These are phyloP conservation scores for Penicillium coprophilum DNA, from an alignment of 495 filamentous ascomycete species.

Conservation along the genomic window DNA sequence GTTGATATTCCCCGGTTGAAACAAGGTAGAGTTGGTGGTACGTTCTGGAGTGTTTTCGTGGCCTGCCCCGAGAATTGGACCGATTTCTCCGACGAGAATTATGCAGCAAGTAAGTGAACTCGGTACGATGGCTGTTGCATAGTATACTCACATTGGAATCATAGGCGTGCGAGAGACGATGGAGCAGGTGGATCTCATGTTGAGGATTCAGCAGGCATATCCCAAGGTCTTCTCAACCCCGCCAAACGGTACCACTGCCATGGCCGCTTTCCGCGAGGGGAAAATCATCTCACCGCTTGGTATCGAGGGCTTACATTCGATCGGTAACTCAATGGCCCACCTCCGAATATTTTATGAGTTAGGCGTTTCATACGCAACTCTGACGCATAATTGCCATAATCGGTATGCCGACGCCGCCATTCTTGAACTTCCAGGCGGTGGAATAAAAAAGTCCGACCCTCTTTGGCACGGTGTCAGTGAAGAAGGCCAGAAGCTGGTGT, in stretches of 20 bases:
- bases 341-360: slow-evolving; percentile 71
- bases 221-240: slow-evolving; percentile 64
- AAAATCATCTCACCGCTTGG: slow-evolving; percentile 70
- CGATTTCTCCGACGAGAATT: slow-evolving; percentile 73
- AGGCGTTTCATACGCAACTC: slow-evolving; percentile 87
- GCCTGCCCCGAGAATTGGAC: slow-evolving; percentile 69
- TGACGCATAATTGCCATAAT: slow-evolving; percentile 96
- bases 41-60: slow-evolving; percentile 90
- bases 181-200: slow-evolving; percentile 80
- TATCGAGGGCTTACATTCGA: slow-evolving; percentile 93
- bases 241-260: slow-evolving; percentile 56
- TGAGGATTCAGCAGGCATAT: slow-evolving; percentile 65
- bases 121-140: not conserved
- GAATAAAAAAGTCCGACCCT: slow-evolving; percentile 47
- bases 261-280: slow-evolving; percentile 57
- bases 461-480: slow-evolving; percentile 64
- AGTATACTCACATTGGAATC: not conserved
- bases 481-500: slow-evolving; percentile 59
- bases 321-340: slow-evolving; percentile 79
- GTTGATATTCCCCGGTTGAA: slow-evolving; percentile 73
- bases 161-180: slow-evolving; percentile 68
- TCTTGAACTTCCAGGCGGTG: slow-evolving; percentile 44
- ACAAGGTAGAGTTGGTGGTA: slow-evolving; percentile 55
- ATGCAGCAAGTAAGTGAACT: slow-evolving; percentile 49
- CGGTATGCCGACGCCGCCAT: slow-evolving; percentile 83